These are phyloP conservation scores for Schizochytrium sp. DNA, from an alignment of 108 stramenopile genomes.

Conservation along the genomic window DNA sequence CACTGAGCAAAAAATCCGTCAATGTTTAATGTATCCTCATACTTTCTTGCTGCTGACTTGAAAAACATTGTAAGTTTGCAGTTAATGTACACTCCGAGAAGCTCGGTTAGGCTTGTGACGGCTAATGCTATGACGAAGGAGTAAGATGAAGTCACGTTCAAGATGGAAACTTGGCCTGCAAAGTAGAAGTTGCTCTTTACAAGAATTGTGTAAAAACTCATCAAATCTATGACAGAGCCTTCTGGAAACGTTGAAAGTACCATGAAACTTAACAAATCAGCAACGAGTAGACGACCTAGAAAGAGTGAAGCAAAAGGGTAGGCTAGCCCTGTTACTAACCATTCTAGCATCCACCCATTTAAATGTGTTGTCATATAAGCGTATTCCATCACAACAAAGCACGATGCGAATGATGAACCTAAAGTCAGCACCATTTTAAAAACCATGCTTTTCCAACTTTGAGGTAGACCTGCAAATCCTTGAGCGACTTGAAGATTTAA, in stretches of 20 bases:
- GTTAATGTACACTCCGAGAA: background rate
- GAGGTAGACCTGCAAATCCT: background rate
- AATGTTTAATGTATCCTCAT: background rate
- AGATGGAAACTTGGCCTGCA: background rate
- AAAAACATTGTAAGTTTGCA: background rate
- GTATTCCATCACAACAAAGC: background rate
- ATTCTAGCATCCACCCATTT: background rate
- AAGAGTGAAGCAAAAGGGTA: background rate
- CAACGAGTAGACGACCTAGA: background rate
- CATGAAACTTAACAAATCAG: background rate
- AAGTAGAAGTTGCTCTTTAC: constrained; percentile 17
- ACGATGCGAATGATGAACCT: background rate
- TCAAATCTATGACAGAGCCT: background rate
- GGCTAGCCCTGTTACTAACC: background rate
- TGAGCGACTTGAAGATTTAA: background rate
- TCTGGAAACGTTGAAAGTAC: background rate
- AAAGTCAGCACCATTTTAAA: background rate
- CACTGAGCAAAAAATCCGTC: background rate
- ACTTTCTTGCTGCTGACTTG: background rate
- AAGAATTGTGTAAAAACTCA: background rate
- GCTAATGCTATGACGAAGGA: background rate
- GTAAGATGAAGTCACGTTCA: background rate
- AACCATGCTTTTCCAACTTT: background rate
- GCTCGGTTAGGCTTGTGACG: background rate
- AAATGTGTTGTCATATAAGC: background rate